phyloP scores from a whole-genome alignment of 2,329 filamentous ascomycete genomes.

The Curvularia eragrostidis region DNA sequence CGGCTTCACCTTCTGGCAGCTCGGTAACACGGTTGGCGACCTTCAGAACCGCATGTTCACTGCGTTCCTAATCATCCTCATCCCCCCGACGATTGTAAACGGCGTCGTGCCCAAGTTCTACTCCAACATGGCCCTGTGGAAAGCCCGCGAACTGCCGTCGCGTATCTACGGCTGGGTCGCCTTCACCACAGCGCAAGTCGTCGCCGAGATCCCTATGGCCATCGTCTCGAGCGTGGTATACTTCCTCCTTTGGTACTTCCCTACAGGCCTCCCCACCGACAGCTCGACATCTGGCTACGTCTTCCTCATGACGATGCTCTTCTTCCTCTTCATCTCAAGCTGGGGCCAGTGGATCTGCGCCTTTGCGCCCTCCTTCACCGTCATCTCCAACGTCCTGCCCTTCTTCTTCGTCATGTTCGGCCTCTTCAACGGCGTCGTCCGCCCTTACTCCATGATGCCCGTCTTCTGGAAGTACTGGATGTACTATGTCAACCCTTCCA shows the following conservation, averaged over 20 bases:
- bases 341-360: slow-evolving; percentile 89
- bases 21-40: slow-evolving; percentile 69
- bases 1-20: slow-evolving; percentile 77
- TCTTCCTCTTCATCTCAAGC: slow-evolving; percentile 75
- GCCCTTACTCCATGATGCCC: slow-evolving; percentile 68
- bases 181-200: slow-evolving; percentile 68
- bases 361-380: slow-evolving; percentile 78
- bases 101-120: slow-evolving; percentile 79
- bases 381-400: slow-evolving; percentile 74
- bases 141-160: slow-evolving; percentile 73
- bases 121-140: slow-evolving; percentile 74
- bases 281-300: slow-evolving; percentile 73
- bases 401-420: slow-evolving; percentile 83
- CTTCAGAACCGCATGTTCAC: slow-evolving; percentile 84
- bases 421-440: slow-evolving; percentile 78
- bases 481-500: slow-evolving; percentile 72
- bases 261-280: slow-evolving; percentile 72
- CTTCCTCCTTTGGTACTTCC: slow-evolving; percentile 79
- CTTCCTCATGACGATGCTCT: slow-evolving; percentile 79
- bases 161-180: slow-evolving; percentile 80
- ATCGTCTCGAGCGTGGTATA: slow-evolving; percentile 71
- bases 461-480: slow-evolving; percentile 77
- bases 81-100: slow-evolving; percentile 76
- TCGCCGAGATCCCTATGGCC: slow-evolving; percentile 75
- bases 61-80: slow-evolving; percentile 62